Evolutionary conservation across 192 early-diverging fungal genomes (phyloP).

Genomic region (Umbelopsis sp.): DNA sequence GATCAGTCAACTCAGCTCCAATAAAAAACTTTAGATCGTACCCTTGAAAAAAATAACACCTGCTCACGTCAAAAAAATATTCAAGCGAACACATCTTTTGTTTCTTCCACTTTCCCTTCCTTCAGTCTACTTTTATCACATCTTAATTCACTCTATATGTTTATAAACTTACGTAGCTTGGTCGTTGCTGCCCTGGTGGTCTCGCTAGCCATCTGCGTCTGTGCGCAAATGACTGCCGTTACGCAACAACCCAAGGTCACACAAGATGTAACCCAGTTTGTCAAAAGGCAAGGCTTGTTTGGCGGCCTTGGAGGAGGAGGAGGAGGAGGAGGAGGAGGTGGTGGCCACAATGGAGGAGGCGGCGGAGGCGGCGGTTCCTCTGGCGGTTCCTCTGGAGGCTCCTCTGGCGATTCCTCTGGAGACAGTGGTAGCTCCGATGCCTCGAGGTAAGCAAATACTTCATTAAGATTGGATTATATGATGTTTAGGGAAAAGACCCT

Average conservation of each 20-base stretch:
- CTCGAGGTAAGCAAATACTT: no score
- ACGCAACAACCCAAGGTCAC: constrained; percentile 5
- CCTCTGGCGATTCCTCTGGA: no score
- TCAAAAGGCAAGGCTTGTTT: background rate
- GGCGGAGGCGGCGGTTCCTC: no score
- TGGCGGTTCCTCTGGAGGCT: no score
- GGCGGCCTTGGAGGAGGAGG: no score
- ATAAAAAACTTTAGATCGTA: no score
- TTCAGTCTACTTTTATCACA: background rate
- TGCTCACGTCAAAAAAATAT: background rate
- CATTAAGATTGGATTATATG: no score
- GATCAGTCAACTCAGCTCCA: no score
- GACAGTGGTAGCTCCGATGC: no score
- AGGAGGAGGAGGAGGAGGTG: no score
- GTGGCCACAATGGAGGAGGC: no score
- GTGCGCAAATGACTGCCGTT: constrained; percentile 2
- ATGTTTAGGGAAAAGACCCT: background rate
- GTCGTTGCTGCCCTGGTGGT: background rate
- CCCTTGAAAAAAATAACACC: no score
- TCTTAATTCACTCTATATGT: background rate
- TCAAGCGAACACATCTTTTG: background rate
- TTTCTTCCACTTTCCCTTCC: background rate
- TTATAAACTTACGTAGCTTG: background rate
- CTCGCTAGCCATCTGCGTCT: background rate
- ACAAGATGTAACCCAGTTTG: background rate